A percentile compares a stretch with the other conserved stretches of the same genome.
Evolutionary conservation across 2,329 filamentous ascomycete genomes (phyloP).

Genomic region (Tolypocladium ophioglossoides): DNA sequence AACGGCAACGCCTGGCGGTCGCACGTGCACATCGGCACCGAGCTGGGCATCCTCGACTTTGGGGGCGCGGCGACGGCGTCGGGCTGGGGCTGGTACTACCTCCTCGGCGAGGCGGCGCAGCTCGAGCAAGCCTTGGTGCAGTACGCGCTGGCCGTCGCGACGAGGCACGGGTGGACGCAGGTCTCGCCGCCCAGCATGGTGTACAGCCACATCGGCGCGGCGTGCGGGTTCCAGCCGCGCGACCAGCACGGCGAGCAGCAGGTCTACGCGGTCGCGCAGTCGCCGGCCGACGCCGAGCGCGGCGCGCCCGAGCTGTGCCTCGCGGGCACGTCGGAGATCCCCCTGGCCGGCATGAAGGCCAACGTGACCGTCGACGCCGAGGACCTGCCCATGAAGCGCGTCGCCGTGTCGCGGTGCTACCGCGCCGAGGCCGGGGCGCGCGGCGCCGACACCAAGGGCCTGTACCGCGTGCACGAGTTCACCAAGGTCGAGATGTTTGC

Average conservation of each 20-base stretch:
- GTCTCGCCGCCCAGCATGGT: constrained; percentile 84
- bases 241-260: constrained; percentile 88
- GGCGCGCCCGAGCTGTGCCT: constrained; percentile 63
- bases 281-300: constrained; percentile 46
- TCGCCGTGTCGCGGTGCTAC: constrained; percentile 86
- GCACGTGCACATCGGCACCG: constrained; percentile 76
- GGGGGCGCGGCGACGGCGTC: constrained; percentile 67
- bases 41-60: constrained; percentile 89
- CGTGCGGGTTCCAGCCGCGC: constrained; percentile 89
- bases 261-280: constrained; percentile 69
- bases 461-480: constrained; percentile 97
- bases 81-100: constrained; percentile 97
- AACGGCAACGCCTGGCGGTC: constrained; percentile 44
- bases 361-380: constrained; percentile 53
- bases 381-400: constrained; percentile 65
- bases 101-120: constrained; percentile 81
- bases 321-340: constrained; percentile 87
- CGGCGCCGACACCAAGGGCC: constrained; percentile 81
- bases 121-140: constrained; percentile 91
- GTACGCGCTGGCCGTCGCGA: constrained; percentile 68
- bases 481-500: constrained; percentile 97
- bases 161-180: constrained; percentile 64
- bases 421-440: constrained; percentile 88
- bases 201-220: constrained; percentile 80
- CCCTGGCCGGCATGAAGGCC: constrained; percentile 83